These are phyloP conservation scores for Colletotrichum sp. DNA, from an alignment of 2,329 filamentous ascomycete genomes.

Conservation along the genomic window DNA sequence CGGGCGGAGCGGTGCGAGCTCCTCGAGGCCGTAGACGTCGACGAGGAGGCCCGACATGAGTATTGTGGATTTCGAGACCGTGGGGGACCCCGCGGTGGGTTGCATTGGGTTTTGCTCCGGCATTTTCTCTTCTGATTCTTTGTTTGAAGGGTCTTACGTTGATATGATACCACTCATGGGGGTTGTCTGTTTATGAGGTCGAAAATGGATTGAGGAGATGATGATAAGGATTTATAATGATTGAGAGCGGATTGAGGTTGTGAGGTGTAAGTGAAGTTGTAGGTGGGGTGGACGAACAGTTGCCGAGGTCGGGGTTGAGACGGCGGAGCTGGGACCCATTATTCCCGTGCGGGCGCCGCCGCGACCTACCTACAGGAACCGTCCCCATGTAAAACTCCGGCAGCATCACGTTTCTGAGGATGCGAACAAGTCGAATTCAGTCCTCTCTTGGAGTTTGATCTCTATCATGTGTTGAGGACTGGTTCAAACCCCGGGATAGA, in stretches of 20 bases:
- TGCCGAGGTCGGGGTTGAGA: background rate
- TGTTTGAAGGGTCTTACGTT: background rate
- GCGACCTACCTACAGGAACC: too few species aligned
- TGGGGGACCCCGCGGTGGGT: slow-evolving; percentile 38
- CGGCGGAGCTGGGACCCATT: background rate
- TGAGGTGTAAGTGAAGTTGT: background rate
- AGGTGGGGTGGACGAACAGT: background rate
- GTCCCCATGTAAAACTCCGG: background rate
- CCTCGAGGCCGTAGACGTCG: slow-evolving; percentile 81
- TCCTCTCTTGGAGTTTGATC: too few species aligned
- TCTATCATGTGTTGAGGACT: background rate
- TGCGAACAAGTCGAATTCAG: too few species aligned
- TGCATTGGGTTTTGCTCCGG: slow-evolving; percentile 25
- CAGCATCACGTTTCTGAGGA: background rate
- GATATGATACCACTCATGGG: background rate
- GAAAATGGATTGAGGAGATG: background rate
- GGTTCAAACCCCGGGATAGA: background rate
- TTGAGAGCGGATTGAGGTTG: background rate
- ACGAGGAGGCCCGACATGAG: slow-evolving; percentile 80
- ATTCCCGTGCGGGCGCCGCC: background rate
- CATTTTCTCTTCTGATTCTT: slow-evolving; percentile 12
- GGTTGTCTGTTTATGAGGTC: background rate
- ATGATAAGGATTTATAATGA: background rate
- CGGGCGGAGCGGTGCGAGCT: slow-evolving; percentile 58
- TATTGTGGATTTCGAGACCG: slow-evolving; percentile 68